Percentiles rank a stretch among this genome's conserved stretches.
These are phyloP conservation scores for Yamadazyma conglobata DNA, from an alignment of 1,139 yeast species.

Conservation along the genomic window DNA sequence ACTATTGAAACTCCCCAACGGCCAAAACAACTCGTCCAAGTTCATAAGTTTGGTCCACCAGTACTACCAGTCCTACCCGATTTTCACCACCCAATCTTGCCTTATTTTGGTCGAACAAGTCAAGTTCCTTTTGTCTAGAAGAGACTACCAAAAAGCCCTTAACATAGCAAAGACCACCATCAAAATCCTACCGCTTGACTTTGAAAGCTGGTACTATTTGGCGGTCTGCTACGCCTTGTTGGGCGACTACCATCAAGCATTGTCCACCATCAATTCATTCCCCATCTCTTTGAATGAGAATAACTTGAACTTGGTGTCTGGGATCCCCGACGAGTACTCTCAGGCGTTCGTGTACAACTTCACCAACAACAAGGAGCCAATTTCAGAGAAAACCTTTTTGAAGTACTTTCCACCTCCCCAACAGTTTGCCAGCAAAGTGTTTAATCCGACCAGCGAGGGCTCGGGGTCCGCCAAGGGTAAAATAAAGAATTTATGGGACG, in stretches of 20 bases:
- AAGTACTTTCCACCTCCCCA: slow-evolving; percentile 33
- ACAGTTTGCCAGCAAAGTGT: slow-evolving; percentile 7
- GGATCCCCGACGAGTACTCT: slow-evolving; percentile 30
- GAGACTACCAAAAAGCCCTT: slow-evolving; percentile 25
- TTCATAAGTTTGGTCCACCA: slow-evolving; percentile 27
- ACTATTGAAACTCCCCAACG: slow-evolving; percentile 23
- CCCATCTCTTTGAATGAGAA: slow-evolving; percentile 22
- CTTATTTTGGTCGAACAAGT: slow-evolving; percentile 38
- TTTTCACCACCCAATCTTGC: slow-evolving; percentile 33
- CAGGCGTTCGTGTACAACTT: slow-evolving; percentile 25
- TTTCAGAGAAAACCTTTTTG: slow-evolving; percentile 29
- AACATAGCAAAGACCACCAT: slow-evolving; percentile 30
- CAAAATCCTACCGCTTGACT: slow-evolving; percentile 38
- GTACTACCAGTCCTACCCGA: slow-evolving; percentile 17
- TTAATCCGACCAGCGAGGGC: slow-evolving; percentile 1
- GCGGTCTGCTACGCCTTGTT: slow-evolving; percentile 32
- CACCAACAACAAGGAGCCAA: slow-evolving; percentile 22
- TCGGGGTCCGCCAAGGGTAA: slow-evolving; percentile 19
- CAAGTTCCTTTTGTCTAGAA: slow-evolving; percentile 33
- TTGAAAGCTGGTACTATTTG: slow-evolving; percentile 39
- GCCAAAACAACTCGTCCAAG: slow-evolving; percentile 23
- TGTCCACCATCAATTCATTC: slow-evolving; percentile 32
- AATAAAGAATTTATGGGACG: slow-evolving; percentile 32
- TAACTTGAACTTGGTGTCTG: slow-evolving; percentile 23
- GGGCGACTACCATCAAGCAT: slow-evolving; percentile 29